Conservation (phyloP, 139 green algal species). For the Chlorella sp. region DNA sequence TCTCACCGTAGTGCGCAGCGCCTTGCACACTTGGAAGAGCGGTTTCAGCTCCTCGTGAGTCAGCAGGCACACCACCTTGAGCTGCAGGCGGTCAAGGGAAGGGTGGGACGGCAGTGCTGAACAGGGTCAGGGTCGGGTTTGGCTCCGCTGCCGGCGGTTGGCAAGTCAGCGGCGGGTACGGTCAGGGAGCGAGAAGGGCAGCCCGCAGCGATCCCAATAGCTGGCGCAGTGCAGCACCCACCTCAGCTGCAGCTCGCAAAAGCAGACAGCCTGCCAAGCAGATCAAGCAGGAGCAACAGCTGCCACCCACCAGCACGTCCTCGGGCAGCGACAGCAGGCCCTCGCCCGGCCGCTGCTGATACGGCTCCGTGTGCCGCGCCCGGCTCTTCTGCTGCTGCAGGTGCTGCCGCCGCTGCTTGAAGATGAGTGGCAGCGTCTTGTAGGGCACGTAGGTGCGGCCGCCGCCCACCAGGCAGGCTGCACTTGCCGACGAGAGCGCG, state of each 20-base stretch:
- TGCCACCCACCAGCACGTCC: slow-evolving; percentile 51
- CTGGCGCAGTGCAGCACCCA: too few relatives aligned
- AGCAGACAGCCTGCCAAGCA: too few relatives aligned
- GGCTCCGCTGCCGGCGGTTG: too few relatives aligned
- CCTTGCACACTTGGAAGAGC: slow-evolving; percentile 55
- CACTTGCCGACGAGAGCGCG: neutral
- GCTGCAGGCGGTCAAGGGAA: neutral
- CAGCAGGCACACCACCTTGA: slow-evolving; percentile 62
- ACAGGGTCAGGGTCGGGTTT: too few relatives aligned
- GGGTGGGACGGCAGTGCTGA: too few relatives aligned
- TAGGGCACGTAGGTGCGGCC: slow-evolving; percentile 20
- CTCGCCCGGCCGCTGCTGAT: slow-evolving; percentile 27
- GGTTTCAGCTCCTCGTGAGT: slow-evolving; percentile 54
- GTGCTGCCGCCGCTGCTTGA: slow-evolving; percentile 42
- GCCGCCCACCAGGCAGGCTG: neutral
- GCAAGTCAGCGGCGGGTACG: too few relatives aligned
- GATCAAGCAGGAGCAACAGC: neutral
- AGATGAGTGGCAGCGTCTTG: slow-evolving; percentile 43
- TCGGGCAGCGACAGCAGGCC: slow-evolving; percentile 55
- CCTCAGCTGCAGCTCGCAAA: too few relatives aligned
- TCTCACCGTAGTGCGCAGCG: slow-evolving; percentile 41
- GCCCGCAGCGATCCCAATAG: too few relatives aligned
- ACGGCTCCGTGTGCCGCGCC: slow-evolving; percentile 26
- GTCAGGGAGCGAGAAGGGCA: too few relatives aligned
- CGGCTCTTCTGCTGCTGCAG: slow-evolving; percentile 32